Evolutionary conservation across 75 land plant species (phyloP).

Genomic region (Selaginella moellendorffii): DNA sequence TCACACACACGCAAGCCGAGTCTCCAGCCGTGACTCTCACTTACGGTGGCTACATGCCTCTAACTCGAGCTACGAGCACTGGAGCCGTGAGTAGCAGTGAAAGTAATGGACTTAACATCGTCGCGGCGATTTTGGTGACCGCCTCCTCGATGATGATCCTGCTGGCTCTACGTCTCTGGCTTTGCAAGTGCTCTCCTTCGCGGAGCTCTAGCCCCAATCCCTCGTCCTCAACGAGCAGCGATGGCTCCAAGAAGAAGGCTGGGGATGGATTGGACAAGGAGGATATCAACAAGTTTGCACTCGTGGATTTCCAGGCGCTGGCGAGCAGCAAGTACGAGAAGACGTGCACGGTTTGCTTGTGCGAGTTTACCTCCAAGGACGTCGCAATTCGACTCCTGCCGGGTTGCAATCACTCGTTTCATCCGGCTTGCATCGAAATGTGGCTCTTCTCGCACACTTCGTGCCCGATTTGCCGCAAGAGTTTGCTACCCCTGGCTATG

Average conservation of each 20-base stretch:
- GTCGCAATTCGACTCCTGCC: slow-evolving; percentile 56
- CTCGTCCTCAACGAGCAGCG: neutral
- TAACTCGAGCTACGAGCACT: neutral
- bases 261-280: neutral
- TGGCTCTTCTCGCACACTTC: slow-evolving; percentile 62
- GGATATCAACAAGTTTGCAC: neutral
- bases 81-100: neutral
- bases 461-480: slow-evolving; percentile 56
- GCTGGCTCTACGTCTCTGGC: neutral
- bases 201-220: neutral
- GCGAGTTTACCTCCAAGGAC: slow-evolving; percentile 42
- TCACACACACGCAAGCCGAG: too few relatives aligned
- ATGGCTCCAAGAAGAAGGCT: neutral
- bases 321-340: neutral
- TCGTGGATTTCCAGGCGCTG: neutral
- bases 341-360: slow-evolving; percentile 50
- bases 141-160: neutral
- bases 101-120: neutral
- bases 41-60: neutral
- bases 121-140: neutral
- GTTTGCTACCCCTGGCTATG: neutral
- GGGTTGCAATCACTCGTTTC: slow-evolving; percentile 68
- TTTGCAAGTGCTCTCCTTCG: neutral
- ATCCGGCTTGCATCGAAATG: slow-evolving; percentile 49
- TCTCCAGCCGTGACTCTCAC: neutral